Evolutionary conservation across 2,329 filamentous ascomycete species (phyloP).

Genomic region (Alternaria incomplexa): DNA sequence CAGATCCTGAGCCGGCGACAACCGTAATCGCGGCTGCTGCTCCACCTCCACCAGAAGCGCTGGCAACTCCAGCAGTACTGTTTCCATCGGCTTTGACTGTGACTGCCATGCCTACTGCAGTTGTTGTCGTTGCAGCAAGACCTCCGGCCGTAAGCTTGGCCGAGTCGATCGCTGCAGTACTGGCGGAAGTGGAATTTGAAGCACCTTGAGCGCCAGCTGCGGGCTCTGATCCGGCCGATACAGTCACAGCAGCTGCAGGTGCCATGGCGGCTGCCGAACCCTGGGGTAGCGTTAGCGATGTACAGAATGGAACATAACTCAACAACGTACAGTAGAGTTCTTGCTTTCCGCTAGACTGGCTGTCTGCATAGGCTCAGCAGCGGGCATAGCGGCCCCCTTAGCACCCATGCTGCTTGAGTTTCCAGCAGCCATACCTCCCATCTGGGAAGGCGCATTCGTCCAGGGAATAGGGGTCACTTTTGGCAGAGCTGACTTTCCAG

Average conservation of each 20-base stretch:
- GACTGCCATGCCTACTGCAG: constrained; percentile 19
- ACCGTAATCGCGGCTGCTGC: constrained; percentile 23
- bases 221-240: constrained; percentile 20
- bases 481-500: constrained; percentile 7
- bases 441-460: not conserved
- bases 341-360: constrained; percentile 10
- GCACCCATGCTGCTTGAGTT: not conserved
- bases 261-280: not conserved
- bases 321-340: constrained; percentile 21
- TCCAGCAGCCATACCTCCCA: not conserved
- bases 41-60: not conserved
- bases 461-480: constrained; percentile 6
- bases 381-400: not conserved
- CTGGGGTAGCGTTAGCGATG: not conserved
- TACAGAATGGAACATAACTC: not conserved
- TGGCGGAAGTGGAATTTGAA: constrained; percentile 13
- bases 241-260: constrained; percentile 14
- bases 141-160: constrained; percentile 29
- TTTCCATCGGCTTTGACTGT: constrained; percentile 24
- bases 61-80: constrained; percentile 1
- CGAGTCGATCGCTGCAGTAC: constrained; percentile 22
- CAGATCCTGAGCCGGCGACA: constrained; percentile 26
- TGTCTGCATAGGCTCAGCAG: not conserved
- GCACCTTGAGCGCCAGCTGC: constrained; percentile 13
- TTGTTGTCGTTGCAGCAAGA: constrained; percentile 27